Base-by-base conservation (phyloP, 108 stramenopile species). In the Cyclotella cryptica region DNA sequence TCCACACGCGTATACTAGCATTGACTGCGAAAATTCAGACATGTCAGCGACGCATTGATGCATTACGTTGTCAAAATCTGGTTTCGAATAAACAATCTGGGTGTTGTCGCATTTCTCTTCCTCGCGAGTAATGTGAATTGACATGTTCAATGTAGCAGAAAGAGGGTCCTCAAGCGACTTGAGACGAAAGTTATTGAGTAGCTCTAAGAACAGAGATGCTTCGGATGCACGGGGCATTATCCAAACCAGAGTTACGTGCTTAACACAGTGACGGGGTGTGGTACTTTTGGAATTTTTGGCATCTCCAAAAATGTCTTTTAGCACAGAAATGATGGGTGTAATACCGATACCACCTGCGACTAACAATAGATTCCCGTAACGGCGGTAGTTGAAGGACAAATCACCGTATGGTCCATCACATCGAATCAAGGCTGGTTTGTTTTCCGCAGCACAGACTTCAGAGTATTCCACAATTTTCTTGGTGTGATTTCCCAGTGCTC, bases 301-400 rank as follows among this genome's bases (percentile, higher is more conserved):
- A 1, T n/a, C 27, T 19, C 44, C 52, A 53, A 66, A 75, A 45
- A 75, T 75, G 41, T 75, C 65, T 44, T 75, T 75, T 41, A 75
- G 43, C n/a, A 75, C 41, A 53, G 65, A 66, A 44, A 75, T 66
- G 6, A 66, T 43, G 0, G 74, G 74, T 22, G 74, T 75, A 1
- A 75, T 75, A 26, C 74, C 74, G 43, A 75, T 75, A 19, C 74
- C 74, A 44, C 65, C 74, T 10, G 65, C 65, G 11, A 75, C 74
- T 26, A 75, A 40, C 49, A 66, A 29, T 17, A 75, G 46, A 11
- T 46, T 44, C n/a, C 74, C 74, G 57, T 66, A 75, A 26, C 74
- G 39, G 47, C 62, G 47, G 55, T 75, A 75, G 40, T 75, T 75
- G 54, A 75, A 75, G 0, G 64, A 43, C 27, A 75, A n/a, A 45